phyloP scores from a whole-genome alignment of 345 rosid genomes.

The Raphanus raphanistrum region DNA sequence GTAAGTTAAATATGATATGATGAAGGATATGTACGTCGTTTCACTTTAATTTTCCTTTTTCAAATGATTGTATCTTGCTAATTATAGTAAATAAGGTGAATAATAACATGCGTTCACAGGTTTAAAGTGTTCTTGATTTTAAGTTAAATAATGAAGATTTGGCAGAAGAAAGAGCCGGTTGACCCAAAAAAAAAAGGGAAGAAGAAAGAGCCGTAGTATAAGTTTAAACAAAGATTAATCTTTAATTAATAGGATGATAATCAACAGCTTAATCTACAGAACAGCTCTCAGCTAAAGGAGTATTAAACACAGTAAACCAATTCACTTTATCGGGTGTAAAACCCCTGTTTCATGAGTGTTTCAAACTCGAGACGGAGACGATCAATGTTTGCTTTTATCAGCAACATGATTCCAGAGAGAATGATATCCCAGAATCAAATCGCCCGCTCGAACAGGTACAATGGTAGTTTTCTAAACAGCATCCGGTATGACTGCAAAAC shows the following conservation, averaged over 20 bases:
- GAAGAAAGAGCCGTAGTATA: not conserved
- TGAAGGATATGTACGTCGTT: constrained; percentile 11
- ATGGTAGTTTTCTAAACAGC: not conserved
- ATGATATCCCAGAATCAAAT: not conserved
- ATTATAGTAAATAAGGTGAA: not conserved
- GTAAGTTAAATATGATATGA: not conserved
- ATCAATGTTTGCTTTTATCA: not conserved
- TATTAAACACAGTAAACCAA: not conserved
- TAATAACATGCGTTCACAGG: not conserved
- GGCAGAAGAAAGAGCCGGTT: not conserved
- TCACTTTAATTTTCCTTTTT: not conserved
- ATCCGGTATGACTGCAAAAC: not conserved
- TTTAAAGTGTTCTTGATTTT: not conserved
- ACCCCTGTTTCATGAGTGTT: not conserved
- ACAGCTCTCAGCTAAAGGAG: not conserved
- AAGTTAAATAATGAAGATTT: no score
- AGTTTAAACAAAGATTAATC: not conserved
- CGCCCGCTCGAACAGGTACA: not conserved
- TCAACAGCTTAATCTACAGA: constrained; percentile 10
- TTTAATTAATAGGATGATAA: not conserved
- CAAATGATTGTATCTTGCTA: not conserved
- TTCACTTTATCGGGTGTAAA: not conserved
- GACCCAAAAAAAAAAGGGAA: not conserved
- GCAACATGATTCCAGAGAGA: not conserved
- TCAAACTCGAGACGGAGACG: not conserved